These are phyloP conservation scores for Dalbergia cultrata DNA, from an alignment of 306 rosid species.

Conservation along the genomic window DNA sequence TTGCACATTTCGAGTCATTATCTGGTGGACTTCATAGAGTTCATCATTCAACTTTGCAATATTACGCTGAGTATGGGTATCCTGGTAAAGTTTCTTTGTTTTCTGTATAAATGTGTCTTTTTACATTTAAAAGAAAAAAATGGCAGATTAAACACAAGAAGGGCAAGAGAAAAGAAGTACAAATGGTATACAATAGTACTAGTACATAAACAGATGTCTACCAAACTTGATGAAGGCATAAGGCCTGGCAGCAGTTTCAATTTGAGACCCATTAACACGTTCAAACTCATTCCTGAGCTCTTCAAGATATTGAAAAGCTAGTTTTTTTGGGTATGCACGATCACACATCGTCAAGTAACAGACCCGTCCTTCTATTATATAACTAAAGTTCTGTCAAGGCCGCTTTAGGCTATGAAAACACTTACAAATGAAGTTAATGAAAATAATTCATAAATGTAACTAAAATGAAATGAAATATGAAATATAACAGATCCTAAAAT, in stretches of 20 bases:
- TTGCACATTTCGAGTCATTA: slow-evolving; percentile 99
- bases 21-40: slow-evolving; percentile 98
- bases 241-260: slow-evolving; percentile 99
- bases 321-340: slow-evolving; percentile 98
- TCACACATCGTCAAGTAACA: slow-evolving; percentile 99
- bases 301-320: slow-evolving; percentile 99
- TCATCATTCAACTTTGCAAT: slow-evolving; percentile 97
- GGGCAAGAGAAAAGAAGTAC: slow-evolving; percentile 10
- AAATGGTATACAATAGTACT: slow-evolving; percentile 20
- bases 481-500: slow-evolving; percentile 2
- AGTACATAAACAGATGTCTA: slow-evolving; percentile 48
- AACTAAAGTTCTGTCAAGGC: slow-evolving; percentile 79
- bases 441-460: not conserved
- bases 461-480: not conserved
- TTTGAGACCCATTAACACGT: slow-evolving; percentile 89
- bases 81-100: slow-evolving; percentile 98
- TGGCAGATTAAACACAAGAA: slow-evolving; percentile 43
- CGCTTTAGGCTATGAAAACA: slow-evolving; percentile 40
- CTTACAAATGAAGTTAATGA: slow-evolving; percentile 29
- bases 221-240: slow-evolving; percentile 99
- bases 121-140: slow-evolving; percentile 50
- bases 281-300: slow-evolving; percentile 97
- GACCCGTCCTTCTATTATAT: slow-evolving; percentile 94
- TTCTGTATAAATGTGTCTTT: slow-evolving; percentile 95
- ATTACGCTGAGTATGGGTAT: slow-evolving; percentile 95